Conservation (phyloP, 805 yeast genomes). For the Phaffomyces thermotolerans region DNA sequence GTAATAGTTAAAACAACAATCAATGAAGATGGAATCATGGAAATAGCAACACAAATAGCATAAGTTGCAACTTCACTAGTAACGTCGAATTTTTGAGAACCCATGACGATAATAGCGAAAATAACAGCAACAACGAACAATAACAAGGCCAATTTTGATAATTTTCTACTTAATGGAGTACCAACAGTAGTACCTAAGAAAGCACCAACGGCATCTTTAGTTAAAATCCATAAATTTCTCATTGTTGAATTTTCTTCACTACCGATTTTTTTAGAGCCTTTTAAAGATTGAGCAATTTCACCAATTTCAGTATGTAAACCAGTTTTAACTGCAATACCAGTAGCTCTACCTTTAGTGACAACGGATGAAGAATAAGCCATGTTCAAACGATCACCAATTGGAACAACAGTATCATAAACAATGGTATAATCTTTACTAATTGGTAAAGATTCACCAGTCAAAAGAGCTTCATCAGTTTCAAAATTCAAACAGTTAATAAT, state of each 20-base stretch:
- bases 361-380: conserved; percentile 65
- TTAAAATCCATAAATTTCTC: conserved; percentile 32
- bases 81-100: conserved; percentile 68
- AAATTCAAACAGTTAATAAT: conserved; percentile 51
- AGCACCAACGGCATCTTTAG: conserved; percentile 51
- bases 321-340: conserved; percentile 61
- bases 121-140: conserved; percentile 74
- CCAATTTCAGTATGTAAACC: conserved; percentile 73
- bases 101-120: conserved; percentile 84
- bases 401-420: conserved; percentile 35
- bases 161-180: conserved; percentile 72
- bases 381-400: conserved; percentile 69
- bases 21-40: conserved; percentile 78
- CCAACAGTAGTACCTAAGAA: conserved; percentile 73
- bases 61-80: conserved; percentile 77
- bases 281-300: conserved; percentile 55
- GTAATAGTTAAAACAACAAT: conserved; percentile 80
- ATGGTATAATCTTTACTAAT: conserved; percentile 45
- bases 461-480: conserved; percentile 63
- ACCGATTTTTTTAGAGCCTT: conserved; percentile 35
- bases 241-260: conserved; percentile 36
- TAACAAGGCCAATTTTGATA: conserved; percentile 69
- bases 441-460: conserved; percentile 62
- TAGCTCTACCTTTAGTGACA: conserved; percentile 69
- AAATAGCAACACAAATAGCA: conserved; percentile 74